Evolutionary conservation across 78 protist species (phyloP).

Genomic region (Pigoraptor vietnamica): DNA sequence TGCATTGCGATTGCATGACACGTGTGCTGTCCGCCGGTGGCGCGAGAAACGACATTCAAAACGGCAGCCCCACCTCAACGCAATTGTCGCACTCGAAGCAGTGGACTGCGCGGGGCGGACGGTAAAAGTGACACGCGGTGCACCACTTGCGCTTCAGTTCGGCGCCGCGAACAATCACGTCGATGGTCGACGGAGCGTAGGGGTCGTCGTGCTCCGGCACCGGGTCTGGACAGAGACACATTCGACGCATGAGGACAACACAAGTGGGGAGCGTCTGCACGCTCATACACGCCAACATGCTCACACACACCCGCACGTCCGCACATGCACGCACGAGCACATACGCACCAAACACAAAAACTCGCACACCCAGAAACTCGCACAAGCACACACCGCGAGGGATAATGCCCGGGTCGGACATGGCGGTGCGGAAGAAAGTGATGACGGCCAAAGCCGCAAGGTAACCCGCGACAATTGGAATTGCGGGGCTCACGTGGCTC

Average conservation of each 20-base stretch:
- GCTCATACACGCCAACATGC: not conserved
- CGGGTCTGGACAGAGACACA: not conserved
- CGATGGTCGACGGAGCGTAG: not conserved
- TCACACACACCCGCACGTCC: not conserved
- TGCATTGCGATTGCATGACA: no score
- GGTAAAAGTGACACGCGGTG: slow-evolving; percentile 32
- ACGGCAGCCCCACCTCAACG: slow-evolving; percentile 4
- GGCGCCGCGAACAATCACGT: not conserved
- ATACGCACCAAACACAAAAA: not conserved
- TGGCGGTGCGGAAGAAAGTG: not conserved
- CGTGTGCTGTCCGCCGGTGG: no score
- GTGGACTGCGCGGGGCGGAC: slow-evolving; percentile 53
- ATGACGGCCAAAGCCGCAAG: not conserved
- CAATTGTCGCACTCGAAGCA: slow-evolving; percentile 48
- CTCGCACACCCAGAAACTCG: not conserved
- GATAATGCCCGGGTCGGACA: not conserved
- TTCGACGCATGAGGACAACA: not conserved
- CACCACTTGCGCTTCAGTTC: slow-evolving; percentile 22
- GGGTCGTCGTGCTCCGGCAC: not conserved
- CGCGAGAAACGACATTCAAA: no score
- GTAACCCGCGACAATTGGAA: not conserved
- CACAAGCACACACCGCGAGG: not conserved
- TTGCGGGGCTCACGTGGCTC: not conserved
- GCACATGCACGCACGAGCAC: not conserved
- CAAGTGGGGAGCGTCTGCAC: not conserved